A percentile compares a stretch with the other conserved stretches of the same genome.
Conservation (phyloP, 495 filamentous ascomycete genomes). For the Eremomyces bilateralis region DNA sequence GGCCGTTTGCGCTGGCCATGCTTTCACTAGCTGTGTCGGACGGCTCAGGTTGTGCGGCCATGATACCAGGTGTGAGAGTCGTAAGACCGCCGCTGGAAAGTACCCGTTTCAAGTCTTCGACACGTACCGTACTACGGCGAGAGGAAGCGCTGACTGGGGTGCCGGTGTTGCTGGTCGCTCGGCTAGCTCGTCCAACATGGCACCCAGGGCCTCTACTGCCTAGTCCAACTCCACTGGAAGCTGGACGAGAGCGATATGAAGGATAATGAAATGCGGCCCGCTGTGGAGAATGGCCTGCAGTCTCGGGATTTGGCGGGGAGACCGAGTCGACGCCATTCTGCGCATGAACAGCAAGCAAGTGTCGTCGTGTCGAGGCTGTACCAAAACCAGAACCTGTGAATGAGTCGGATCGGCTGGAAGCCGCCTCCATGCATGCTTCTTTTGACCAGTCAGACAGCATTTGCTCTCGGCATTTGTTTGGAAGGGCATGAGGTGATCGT, state of each 20-base stretch:
- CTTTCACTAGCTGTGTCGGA: no score
- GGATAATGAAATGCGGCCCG: no score
- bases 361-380: constrained; percentile 5
- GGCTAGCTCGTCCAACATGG: neutral
- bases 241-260: neutral
- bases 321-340: constrained; percentile 2
- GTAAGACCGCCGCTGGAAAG: no score
- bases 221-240: neutral
- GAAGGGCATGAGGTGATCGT: constrained; percentile 15
- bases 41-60: no score
- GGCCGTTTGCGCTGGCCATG: no score
- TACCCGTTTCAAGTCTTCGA: constrained; percentile 70
- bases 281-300: no score
- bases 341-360: constrained; percentile 9
- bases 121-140: constrained; percentile 47
- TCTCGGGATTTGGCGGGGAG: neutral
- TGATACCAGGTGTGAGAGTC: no score
- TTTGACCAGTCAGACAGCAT: constrained; percentile 59
- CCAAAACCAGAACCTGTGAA: constrained; percentile 22
- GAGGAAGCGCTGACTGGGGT: constrained; percentile 32
- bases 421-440: constrained; percentile 40
- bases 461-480: constrained; percentile 39
- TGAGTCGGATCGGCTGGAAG: constrained; percentile 16
- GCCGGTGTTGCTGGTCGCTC: constrained; percentile 20
- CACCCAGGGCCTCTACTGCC: neutral